Percentiles rank a stretch among this genome's conserved stretches.
Conservation (phyloP, 495 filamentous ascomycete genomes). For the Daldinia vernicosa region DNA sequence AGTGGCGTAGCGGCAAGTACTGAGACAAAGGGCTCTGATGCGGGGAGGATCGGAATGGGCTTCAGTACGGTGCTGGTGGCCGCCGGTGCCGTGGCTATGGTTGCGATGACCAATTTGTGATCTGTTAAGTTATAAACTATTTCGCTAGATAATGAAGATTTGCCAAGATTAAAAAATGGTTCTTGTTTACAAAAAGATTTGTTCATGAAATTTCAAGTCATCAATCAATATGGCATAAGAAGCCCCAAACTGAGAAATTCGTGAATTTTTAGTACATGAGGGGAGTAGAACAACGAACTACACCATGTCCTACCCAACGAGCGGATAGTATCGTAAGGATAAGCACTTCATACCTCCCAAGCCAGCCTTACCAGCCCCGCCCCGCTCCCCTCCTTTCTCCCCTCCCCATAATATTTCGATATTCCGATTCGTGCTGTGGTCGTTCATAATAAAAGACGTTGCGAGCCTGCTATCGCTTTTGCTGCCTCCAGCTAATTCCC, state of each 20-base stretch:
- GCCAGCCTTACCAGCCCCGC: conserved; percentile 7
- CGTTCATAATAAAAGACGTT: conserved; percentile 9
- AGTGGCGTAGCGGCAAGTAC: background rate
- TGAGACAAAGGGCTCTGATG: background rate
- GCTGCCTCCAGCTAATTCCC: conserved; percentile 28
- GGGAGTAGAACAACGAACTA: conserved; percentile 43
- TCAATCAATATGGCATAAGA: conserved; percentile 21
- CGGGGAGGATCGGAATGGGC: background rate
- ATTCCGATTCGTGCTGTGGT: conserved; percentile 11
- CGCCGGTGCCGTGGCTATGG: background rate
- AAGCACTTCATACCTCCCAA: conserved; percentile 19
- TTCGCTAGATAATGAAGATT: background rate
- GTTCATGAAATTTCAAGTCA: background rate
- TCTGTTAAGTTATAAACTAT: background rate
- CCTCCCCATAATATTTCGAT: conserved; percentile 1
- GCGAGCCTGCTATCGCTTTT: conserved; percentile 25
- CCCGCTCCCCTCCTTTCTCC: background rate
- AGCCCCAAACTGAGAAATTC: conserved; percentile 1
- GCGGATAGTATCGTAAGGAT: conserved; percentile 18
- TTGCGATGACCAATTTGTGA: conserved; percentile 9
- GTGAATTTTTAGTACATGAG: conserved; percentile 41
- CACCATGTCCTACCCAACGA: conserved; percentile 15
- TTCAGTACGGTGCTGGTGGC: background rate
- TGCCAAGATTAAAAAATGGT: background rate
- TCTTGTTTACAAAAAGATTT: conserved; percentile 9